phyloP scores from a whole-genome alignment of 305 asterid genomes.

The Solanum hybrid region DNA sequence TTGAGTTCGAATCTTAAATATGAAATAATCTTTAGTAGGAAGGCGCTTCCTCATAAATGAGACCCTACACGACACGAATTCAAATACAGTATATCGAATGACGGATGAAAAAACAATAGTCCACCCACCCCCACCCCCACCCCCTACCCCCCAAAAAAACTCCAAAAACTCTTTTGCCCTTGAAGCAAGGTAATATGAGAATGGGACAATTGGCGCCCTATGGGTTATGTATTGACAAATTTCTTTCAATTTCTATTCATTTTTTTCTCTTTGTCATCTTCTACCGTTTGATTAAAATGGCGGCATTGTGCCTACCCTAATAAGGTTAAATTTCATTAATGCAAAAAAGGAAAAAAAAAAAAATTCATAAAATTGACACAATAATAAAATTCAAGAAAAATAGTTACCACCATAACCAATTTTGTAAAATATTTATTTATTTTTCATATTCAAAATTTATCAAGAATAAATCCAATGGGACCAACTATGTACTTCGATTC shows the following conservation, averaged over 20 bases:
- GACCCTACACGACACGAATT: background rate
- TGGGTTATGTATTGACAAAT: constrained; percentile 1
- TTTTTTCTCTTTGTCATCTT: constrained; percentile 4
- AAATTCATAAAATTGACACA: background rate
- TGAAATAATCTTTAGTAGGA: no score
- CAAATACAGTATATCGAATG: no score
- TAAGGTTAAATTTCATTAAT: constrained; percentile 35
- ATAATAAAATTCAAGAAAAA: background rate
- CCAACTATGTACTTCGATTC: no score
- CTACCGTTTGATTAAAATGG: constrained; percentile 13
- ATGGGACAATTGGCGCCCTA: constrained; percentile 23
- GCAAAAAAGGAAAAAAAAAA: constrained; percentile 16
- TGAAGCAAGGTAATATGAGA: constrained; percentile 34
- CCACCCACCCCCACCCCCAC: background rate
- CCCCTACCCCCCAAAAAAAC: background rate
- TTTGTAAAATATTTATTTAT: background rate
- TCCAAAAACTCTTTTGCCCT: constrained; percentile 43
- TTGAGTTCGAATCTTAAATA: no score
- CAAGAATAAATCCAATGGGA: background rate
- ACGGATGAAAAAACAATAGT: background rate
- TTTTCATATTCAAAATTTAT: background rate
- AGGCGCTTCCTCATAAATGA: rapidly evolving
- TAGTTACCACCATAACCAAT: background rate
- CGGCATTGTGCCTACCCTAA: constrained; percentile 23
- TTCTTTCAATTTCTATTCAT: background rate